phyloP scores from a whole-genome alignment of 2,329 filamentous ascomycete species.

The Trichoderma koningiopsis region DNA sequence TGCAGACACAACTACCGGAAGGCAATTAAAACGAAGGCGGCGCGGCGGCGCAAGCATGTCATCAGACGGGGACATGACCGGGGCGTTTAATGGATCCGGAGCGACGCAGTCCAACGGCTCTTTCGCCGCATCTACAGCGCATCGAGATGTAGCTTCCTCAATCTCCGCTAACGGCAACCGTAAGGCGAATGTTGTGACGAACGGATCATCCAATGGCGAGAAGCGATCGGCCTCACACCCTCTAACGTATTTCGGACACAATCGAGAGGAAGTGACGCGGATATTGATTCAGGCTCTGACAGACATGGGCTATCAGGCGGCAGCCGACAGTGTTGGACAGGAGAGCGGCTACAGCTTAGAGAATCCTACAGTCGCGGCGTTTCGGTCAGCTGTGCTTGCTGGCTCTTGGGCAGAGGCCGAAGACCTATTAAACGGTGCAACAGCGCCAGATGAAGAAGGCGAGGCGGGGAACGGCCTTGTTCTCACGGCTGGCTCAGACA shows the following conservation, averaged over 20 bases:
- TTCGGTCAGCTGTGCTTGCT: conserved; percentile 75
- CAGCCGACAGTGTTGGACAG: conserved; percentile 72
- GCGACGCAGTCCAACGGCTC: conserved; percentile 44
- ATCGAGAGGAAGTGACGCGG: conserved; percentile 88
- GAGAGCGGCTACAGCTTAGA: conserved; percentile 90
- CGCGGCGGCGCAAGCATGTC: conserved; percentile 61
- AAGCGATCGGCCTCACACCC: conserved; percentile 31
- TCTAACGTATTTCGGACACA: conserved; percentile 73
- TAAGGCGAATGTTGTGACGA: conserved; percentile 51
- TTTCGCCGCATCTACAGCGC: conserved; percentile 35
- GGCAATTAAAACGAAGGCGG: conserved; percentile 56
- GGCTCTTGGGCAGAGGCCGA: conserved; percentile 89
- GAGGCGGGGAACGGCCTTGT: conserved; percentile 63
- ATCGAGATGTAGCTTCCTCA: conserved; percentile 29
- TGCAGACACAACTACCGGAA: conserved; percentile 26
- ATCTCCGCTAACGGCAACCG: conserved; percentile 49
- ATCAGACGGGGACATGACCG: conserved; percentile 55
- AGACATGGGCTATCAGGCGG: conserved; percentile 81
- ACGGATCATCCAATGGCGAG: conserved; percentile 54
- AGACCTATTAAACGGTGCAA: conserved; percentile 66
- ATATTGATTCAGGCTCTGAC: conserved; percentile 88
- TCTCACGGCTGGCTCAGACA: conserved; percentile 73
- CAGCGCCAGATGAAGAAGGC: conserved; percentile 39
- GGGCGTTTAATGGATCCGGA: conserved; percentile 59
- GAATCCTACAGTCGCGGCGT: conserved; percentile 80